phyloP scores from a whole-genome alignment of 2,329 filamentous ascomycete genomes.

The Monosporascus sp. region DNA sequence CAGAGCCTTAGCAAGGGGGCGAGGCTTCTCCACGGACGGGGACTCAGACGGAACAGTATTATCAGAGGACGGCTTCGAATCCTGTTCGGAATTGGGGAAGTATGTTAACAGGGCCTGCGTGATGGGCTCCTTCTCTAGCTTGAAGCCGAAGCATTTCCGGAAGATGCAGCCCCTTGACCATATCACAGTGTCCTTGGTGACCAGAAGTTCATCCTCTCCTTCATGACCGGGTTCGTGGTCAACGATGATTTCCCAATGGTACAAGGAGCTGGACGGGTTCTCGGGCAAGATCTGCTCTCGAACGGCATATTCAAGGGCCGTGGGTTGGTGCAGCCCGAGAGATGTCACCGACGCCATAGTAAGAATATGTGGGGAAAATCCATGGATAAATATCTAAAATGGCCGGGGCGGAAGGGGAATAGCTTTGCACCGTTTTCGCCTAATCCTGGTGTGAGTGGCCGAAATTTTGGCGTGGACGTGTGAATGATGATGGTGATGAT shows the following conservation, averaged over 20 bases:
- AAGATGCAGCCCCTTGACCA: slow-evolving; percentile 87
- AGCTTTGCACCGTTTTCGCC: background rate
- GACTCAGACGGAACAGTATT: background rate
- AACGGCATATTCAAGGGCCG: slow-evolving; percentile 77
- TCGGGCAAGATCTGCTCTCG: slow-evolving; percentile 70
- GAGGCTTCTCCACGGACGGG: background rate
- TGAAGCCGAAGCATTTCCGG: slow-evolving; percentile 79
- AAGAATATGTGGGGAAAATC: slow-evolving; percentile 7
- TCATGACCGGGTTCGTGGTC: slow-evolving; percentile 34
- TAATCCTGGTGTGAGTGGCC: too few species aligned
- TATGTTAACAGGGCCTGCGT: slow-evolving; percentile 81
- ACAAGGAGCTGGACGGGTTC: slow-evolving; percentile 61
- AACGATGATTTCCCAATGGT: slow-evolving; percentile 66
- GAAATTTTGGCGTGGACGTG: background rate
- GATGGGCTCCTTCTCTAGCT: slow-evolving; percentile 80
- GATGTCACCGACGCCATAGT: slow-evolving; percentile 87
- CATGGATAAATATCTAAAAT: slow-evolving; percentile 6
- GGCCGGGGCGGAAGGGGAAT: background rate
- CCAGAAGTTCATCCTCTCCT: slow-evolving; percentile 73
- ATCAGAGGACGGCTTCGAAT: slow-evolving; percentile 11
- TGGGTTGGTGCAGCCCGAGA: slow-evolving; percentile 84
- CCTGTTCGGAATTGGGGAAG: slow-evolving; percentile 58
- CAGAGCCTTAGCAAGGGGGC: slow-evolving; percentile 58
- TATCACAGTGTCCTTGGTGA: slow-evolving; percentile 70
- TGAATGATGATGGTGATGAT: too few species aligned